phyloP scores from a whole-genome alignment of 331 rosid species.

The Pyracantha coccinea region DNA sequence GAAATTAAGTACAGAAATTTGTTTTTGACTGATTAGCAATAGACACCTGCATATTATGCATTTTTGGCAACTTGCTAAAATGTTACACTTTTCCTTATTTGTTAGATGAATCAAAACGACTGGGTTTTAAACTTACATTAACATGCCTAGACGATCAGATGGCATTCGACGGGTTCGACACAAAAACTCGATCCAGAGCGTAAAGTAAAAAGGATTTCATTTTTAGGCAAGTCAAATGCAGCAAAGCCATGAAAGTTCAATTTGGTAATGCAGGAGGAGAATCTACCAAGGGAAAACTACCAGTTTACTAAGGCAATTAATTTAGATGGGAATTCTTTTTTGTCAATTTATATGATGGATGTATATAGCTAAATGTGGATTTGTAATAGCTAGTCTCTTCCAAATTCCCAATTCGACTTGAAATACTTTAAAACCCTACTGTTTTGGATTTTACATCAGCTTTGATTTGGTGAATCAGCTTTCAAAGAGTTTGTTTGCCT shows the following conservation, averaged over 20 bases:
- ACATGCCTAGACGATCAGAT: conserved; percentile 7
- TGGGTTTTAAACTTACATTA: neutral
- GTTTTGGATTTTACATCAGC: neutral
- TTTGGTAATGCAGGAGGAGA: neutral
- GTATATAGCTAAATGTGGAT: neutral
- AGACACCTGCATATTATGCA: neutral
- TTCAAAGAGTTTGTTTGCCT: too few species aligned
- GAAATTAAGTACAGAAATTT: neutral
- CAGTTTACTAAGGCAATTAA: neutral
- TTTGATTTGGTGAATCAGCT: too few species aligned
- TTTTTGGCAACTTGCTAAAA: neutral
- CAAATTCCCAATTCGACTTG: neutral
- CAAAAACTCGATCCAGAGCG: neutral
- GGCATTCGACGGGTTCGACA: conserved; percentile 1
- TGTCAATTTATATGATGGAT: neutral
- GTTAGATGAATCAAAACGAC: neutral
- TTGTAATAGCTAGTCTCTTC: neutral
- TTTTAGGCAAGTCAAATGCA: neutral
- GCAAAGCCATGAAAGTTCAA: neutral
- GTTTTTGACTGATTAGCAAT: neutral
- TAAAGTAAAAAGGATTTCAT: neutral
- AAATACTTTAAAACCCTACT: neutral
- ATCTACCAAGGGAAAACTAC: neutral
- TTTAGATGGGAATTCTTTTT: neutral
- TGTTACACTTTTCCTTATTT: neutral